Evolutionary conservation across 441 rosid species (phyloP).

Genomic region (Omphalea diandra): DNA sequence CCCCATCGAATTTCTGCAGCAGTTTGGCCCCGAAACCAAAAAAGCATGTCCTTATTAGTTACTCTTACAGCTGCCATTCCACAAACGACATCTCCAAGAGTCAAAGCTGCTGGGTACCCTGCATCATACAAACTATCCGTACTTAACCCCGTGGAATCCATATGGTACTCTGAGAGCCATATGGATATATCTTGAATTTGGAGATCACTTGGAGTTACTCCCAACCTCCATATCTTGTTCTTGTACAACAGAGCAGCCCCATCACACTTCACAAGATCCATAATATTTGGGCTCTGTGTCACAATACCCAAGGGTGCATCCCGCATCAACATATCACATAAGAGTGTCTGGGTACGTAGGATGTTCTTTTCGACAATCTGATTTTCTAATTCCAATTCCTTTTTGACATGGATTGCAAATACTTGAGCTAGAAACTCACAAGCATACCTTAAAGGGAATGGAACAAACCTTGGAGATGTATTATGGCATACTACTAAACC

Average conservation of each 20-base stretch:
- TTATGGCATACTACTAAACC: conserved; percentile 96
- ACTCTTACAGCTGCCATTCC: conserved; percentile 99
- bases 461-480: conserved; percentile 83
- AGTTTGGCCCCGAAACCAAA: conserved; percentile 92
- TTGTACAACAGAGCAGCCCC: conserved; percentile 88
- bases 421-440: conserved; percentile 97
- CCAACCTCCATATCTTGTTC: conserved; percentile 66
- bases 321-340: conserved; percentile 94
- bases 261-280: conserved; percentile 93
- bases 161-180: conserved; percentile 79
- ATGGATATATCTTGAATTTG: conserved; percentile 67
- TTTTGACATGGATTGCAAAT: conserved; percentile 89
- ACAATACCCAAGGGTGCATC: conserved; percentile 92
- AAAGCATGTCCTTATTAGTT: conserved; percentile 66
- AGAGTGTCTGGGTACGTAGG: conserved; percentile 84
- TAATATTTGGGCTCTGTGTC: conserved; percentile 77
- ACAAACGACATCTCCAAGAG: conserved; percentile 70
- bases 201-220: conserved; percentile 66
- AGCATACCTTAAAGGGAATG: conserved; percentile 94
- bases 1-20: conserved; percentile 95
- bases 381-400: conserved; percentile 83
- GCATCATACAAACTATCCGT: conserved; percentile 93
- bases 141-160: conserved; percentile 94
- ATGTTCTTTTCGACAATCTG: conserved; percentile 91
- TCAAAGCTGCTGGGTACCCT: conserved; percentile 70